These are phyloP conservation scores for Botryosphaeria dothidea DNA, from an alignment of 2,329 filamentous ascomycete species.

Conservation along the genomic window DNA sequence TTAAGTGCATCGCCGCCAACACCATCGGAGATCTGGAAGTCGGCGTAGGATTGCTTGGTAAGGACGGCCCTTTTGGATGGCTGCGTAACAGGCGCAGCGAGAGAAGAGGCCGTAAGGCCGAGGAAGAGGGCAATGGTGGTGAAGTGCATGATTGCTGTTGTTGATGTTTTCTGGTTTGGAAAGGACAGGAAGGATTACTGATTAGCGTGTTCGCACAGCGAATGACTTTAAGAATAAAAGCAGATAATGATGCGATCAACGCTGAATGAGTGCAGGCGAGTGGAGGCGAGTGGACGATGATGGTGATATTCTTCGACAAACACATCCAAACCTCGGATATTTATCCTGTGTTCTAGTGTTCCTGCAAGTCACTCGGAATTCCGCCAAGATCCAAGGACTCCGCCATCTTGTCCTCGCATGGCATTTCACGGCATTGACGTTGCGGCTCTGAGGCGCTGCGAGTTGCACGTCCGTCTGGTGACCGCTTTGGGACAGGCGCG, in stretches of 20 bases:
- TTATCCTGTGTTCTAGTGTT: constrained; percentile 8
- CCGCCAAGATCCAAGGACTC: neutral
- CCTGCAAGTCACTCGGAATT: neutral
- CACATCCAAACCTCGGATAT: neutral
- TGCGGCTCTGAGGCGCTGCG: constrained; percentile 13
- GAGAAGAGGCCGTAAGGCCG: constrained; percentile 29
- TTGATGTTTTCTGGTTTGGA: neutral
- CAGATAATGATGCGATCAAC: constrained; percentile 5
- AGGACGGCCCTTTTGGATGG: constrained; percentile 19
- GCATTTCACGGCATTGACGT: constrained; percentile 10
- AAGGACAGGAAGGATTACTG: constrained; percentile 6
- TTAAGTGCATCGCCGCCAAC: constrained; percentile 55
- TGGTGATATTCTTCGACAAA: neutral
- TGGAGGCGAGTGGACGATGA: neutral
- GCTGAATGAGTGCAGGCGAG: neutral
- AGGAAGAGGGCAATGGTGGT: constrained; percentile 28
- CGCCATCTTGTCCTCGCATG: neutral
- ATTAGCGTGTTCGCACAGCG: constrained; percentile 9
- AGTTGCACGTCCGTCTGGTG: constrained; percentile 9
- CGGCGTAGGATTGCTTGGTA: constrained; percentile 31
- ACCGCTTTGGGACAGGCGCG: neutral
- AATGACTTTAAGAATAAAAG: neutral
- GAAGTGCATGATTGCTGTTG: constrained; percentile 12
- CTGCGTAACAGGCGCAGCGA: constrained; percentile 26
- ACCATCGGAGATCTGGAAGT: constrained; percentile 55